phyloP scores from a whole-genome alignment of 2,329 filamentous ascomycete genomes.

The Sporothrix phasma region DNA sequence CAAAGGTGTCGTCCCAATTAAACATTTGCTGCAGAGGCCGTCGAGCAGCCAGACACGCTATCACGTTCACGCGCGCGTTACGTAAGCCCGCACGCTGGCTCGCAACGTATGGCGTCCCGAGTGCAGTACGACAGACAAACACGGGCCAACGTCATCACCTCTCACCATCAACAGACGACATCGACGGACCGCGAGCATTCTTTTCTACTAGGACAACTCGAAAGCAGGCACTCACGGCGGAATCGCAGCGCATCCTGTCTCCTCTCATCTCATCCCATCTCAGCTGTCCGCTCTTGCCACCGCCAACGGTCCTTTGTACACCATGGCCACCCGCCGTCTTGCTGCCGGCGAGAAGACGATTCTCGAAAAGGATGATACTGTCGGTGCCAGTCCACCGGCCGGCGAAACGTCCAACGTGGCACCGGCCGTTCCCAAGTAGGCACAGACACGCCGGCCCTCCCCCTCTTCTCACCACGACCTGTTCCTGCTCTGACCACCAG shows the following conservation, averaged over 20 bases:
- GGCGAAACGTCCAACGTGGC: slow-evolving; percentile 58
- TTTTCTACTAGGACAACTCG: neutral
- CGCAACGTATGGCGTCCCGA: neutral
- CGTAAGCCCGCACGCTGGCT: neutral
- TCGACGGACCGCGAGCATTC: neutral
- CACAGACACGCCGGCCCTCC: too few species aligned
- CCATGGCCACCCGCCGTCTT: slow-evolving; percentile 62
- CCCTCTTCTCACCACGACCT: too few species aligned
- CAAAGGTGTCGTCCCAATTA: neutral
- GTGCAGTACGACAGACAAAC: neutral
- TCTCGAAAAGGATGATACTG: slow-evolving; percentile 48
- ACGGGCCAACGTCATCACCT: neutral
- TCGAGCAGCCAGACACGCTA: slow-evolving; percentile 16
- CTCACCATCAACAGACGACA: neutral
- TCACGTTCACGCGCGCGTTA: slow-evolving; percentile 17
- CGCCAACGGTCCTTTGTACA: too few species aligned
- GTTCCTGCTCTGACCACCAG: too few species aligned
- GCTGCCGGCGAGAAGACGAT: slow-evolving; percentile 55
- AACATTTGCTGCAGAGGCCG: slow-evolving; percentile 1
- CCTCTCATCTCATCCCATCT: neutral
- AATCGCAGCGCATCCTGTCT: neutral
- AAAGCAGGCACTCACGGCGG: too few species aligned
- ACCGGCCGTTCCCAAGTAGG: slow-evolving; percentile 66
- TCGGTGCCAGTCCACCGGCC: slow-evolving; percentile 31
- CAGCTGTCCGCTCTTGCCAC: neutral